Base-by-base conservation (phyloP, 495 filamentous ascomycete genomes). In the Aspergillus carlsbadensis region DNA sequence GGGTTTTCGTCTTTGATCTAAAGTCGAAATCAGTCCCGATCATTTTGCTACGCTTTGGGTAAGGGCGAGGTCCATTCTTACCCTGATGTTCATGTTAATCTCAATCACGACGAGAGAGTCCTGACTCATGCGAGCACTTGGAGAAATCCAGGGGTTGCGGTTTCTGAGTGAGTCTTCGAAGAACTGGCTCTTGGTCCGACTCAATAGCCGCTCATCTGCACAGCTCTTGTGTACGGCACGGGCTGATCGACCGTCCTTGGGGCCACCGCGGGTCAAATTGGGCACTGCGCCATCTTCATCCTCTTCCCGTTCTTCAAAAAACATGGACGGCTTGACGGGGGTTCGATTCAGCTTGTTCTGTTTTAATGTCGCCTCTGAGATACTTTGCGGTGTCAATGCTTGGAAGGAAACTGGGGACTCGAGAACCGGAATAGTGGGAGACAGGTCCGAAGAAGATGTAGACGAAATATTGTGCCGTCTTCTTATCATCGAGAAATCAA, bases 11-110 rank as follows among this genome's bases (percentile, higher is more conserved):
- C 67, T 57, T 70, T 70, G 33, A 67, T 46, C 75, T 82, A 42
- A 7, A 26, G 13, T 2, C 10, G 18, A 8, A 3, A 18, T 62
- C 26, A 52, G 54, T 26, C 21, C 7, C n/a, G 13, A 35, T 8
- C n/a, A 10, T 39, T 34, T 21, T 13, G 20, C 29, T 33, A 37
- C 18, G 20, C 57, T 40, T 44, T 20, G n/a, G 4, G 46, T 13
- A 11, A 56, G 51, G 17, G 18, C 5, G 17, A 46, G 24, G 44
- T 7, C 37, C 6, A 31, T 7, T 22, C 86, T 61, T 77, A 92
- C 91, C 66, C 86, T 88, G 34, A 84, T 82, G 66, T 94, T 96
- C n/a, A 90, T 90, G 64, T 84, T 86, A 29, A 98, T 69, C 66
- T 96, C 91, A 34, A 86, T 89, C 52, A 89, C 79, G 51, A 96